A percentile compares a stretch with the other conserved stretches of the same genome.
Conservation (phyloP, 345 rosid genomes). For the Punica granatum region DNA sequence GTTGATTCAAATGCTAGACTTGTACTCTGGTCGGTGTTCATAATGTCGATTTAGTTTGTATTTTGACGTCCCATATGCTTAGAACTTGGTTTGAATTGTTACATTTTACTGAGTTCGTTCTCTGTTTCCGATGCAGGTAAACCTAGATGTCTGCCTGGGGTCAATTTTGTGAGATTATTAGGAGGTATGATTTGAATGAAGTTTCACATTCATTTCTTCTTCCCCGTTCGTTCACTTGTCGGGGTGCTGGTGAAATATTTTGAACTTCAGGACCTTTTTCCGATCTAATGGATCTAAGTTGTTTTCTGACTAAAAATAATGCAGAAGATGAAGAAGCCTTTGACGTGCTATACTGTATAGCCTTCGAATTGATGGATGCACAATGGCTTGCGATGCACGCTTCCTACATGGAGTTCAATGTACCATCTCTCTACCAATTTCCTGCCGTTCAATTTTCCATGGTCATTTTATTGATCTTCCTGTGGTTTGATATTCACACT, state of each 20-base stretch:
- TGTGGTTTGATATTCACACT: background rate
- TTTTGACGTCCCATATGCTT: background rate
- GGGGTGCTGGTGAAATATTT: background rate
- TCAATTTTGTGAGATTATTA: conserved; percentile 69
- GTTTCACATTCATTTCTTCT: background rate
- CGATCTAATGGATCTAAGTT: background rate
- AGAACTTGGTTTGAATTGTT: background rate
- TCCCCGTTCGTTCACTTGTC: background rate
- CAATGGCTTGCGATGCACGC: conserved; percentile 99
- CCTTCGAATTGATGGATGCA: conserved; percentile 97
- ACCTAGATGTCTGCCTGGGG: conserved; percentile 70
- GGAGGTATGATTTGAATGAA: conserved; percentile 43
- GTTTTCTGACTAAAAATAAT: conserved; percentile 4
- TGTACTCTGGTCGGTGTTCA: conserved; percentile 42
- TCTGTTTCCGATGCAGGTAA: conserved; percentile 41
- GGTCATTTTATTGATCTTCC: background rate
- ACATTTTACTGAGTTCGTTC: background rate
- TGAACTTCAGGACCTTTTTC: background rate
- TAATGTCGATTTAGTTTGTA: background rate
- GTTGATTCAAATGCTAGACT: conserved; percentile 93
- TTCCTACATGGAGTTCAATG: conserved; percentile 97
- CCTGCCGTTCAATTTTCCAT: background rate
- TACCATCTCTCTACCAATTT: conserved; percentile 24
- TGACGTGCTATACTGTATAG: conserved; percentile 85
- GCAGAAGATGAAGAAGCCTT: conserved; percentile 93